Evolutionary conservation across 345 rosid species (phyloP), one percentile per base, ranked within the genome.

Genomic region (Crucihimalaya himalaica): DNA sequence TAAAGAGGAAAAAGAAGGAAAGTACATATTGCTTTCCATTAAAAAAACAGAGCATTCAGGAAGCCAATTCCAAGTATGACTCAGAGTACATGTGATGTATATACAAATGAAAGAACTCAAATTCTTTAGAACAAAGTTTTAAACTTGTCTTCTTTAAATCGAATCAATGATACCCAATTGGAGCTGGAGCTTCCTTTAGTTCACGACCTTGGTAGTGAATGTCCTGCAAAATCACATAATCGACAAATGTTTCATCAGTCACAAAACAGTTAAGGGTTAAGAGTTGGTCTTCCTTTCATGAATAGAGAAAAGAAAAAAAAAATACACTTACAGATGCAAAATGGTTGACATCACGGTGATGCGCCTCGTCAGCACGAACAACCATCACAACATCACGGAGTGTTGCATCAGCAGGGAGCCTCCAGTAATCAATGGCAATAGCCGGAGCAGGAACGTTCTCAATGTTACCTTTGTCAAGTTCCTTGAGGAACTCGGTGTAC

Each of bases 281-380:
- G 2, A 42, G 58, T 29, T 23, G 0, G 14, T 46, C 50, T n/a
- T 16, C 23, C 0, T 43, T 1, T 5, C 5, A 42, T 18, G 1
- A 16, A 39, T 15, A 6, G 31, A 60, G 3, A 14, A 52, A 16
- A 39, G 27, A 20, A 31, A 52, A 16, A 39, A 20, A 20, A 31
- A 29, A 2, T 0, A 21, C 43, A 40, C 86, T 75, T 73, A 89
- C 95, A 16, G 95, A 91, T 45, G 97, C 97, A 64, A 80, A 88
- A 79, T 91, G 97, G 78, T 91, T 91, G 34, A 91, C 90, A 32
- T 91, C 95, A 25, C 95, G 92, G 62, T 91, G 97, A 58, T 88
- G 95, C 1, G 95, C 97, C 78, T 91, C 95, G 43, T 88, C 97
- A 0, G 95, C 97, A 53, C 97, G 82, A 3, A 91, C 83, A 11